Base-by-base conservation (phyloP, 1,284 basidiomycete genomes). In the Phylloporus gajari region DNA sequence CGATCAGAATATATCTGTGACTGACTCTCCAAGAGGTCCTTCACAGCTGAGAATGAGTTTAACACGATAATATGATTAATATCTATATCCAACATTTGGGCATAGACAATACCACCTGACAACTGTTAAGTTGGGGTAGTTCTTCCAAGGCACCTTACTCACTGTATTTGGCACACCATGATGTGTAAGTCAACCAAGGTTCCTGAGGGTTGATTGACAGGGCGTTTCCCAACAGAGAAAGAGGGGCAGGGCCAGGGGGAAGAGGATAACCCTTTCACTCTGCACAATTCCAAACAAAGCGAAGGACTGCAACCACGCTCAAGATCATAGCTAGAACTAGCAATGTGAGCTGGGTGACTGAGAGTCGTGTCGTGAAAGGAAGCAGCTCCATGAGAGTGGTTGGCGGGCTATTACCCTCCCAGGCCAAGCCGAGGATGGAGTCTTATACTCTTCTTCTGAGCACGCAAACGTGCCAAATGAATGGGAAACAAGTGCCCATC, bases 261-360 rank as follows among this genome's bases (percentile, higher is more conserved):
- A 64, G 62, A 46, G 62, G 44, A 46, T 46, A 64, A 17, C 62
- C 42, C 62, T 64, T 64, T 42, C 62, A 30, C 44, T 64, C 62
- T 15, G 59, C 23, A 35, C 59, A 35, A 38, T 38, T 61, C 35
- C 59, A 35, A 61, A 40, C 35, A n/a, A 38, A 61, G 23, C 35
- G 32, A 15, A 61, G 32, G 35, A 40, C 30, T 17, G n/a, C 61
- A 21, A 44, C 61, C n/a, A 62, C 25, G 27, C n/a, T 21, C 40
- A 62, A n/a, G 40, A 62, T 44, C n/a, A 40, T 42, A 8, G 61
- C 61, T 27, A n/a, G 40, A 42, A 62, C 61, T 8, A 62, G 61
- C 25, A 62, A 30, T 62, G 61, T 17, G 9, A 42, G 61, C 27
- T 21, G 61, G 30, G 40, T 62, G 61, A 62, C n/a, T 27, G 61